A percentile compares a stretch with the other conserved stretches of the same genome.
phyloP scores from a whole-genome alignment of 306 rosid species.

The Medicago arabica region DNA sequence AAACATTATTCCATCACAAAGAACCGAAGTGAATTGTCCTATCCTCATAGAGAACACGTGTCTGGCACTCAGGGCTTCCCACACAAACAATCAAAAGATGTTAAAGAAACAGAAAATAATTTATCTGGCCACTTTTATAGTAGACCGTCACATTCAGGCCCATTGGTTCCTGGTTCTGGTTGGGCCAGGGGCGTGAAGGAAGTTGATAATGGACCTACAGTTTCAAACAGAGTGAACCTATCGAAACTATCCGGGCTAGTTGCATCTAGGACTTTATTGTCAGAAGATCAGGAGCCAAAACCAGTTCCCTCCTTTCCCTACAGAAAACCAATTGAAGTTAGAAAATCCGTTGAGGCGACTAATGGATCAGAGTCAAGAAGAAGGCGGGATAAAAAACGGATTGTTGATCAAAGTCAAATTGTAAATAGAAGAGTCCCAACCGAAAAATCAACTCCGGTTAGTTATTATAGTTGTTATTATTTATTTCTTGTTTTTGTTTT shows the following conservation, averaged over 20 bases:
- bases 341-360: slow-evolving; percentile 52
- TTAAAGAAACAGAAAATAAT: slow-evolving; percentile 52
- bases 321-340: slow-evolving; percentile 45
- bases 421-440: slow-evolving; percentile 53
- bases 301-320: slow-evolving; percentile 48
- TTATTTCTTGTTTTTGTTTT: background rate
- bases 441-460: slow-evolving; percentile 67
- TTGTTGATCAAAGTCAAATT: slow-evolving; percentile 51
- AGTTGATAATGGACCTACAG: slow-evolving; percentile 46
- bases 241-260: slow-evolving; percentile 69
- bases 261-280: slow-evolving; percentile 59
- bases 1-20: slow-evolving; percentile 53
- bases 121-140: slow-evolving; percentile 41
- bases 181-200: slow-evolving; percentile 63
- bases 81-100: slow-evolving; percentile 54
- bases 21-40: slow-evolving; percentile 58
- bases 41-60: slow-evolving; percentile 55
- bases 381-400: slow-evolving; percentile 59
- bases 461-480: slow-evolving; percentile 36
- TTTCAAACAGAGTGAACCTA: slow-evolving; percentile 56
- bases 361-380: slow-evolving; percentile 59
- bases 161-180: slow-evolving; percentile 59
- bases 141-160: slow-evolving; percentile 83
- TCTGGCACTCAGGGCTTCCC: slow-evolving; percentile 67
- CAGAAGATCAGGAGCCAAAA: slow-evolving; percentile 62